A percentile compares a stretch with the other conserved stretches of the same genome.
Evolutionary conservation across 257 asterid species (phyloP).

Genomic region (Solanum corneliomulleri): DNA sequence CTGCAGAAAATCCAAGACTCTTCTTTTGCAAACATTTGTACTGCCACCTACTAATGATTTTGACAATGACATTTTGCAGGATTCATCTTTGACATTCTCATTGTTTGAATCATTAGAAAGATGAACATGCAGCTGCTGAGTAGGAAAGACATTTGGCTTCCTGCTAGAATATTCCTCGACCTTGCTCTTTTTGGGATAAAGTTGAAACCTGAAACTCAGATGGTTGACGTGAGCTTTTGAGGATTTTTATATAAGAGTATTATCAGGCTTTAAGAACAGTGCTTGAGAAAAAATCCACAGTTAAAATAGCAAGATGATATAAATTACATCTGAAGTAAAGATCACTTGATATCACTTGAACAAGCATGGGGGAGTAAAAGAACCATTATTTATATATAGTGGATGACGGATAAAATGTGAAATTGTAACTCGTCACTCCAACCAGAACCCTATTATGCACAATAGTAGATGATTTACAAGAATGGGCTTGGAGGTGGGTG

Average conservation of each 20-base stretch:
- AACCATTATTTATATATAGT: neutral
- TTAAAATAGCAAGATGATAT: neutral
- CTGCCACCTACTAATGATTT: constrained; percentile 76
- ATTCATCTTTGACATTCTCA: constrained; percentile 62
- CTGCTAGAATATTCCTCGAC: constrained; percentile 40
- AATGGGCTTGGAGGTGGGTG: neutral
- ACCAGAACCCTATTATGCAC: neutral
- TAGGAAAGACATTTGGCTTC: constrained; percentile 30
- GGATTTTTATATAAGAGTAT: neutral
- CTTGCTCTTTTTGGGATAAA: constrained; percentile 63
- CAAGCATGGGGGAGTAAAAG: neutral
- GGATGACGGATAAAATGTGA: neutral
- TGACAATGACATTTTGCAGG: constrained; percentile 61
- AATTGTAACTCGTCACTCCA: neutral
- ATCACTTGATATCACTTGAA: neutral
- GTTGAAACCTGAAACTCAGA: constrained; percentile 56
- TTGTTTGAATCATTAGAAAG: constrained; percentile 53
- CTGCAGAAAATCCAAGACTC: constrained; percentile 53
- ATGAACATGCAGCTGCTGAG: constrained; percentile 29
- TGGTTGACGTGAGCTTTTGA: neutral
- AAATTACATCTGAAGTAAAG: neutral
- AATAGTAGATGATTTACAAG: neutral
- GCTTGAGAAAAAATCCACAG: neutral
- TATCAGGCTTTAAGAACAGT: neutral
- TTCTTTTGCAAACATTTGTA: constrained; percentile 64